Evolutionary conservation across 495 filamentous ascomycete species (phyloP), one percentile per base, ranked within the genome.

Genomic region (Lepraria neglecta): DNA sequence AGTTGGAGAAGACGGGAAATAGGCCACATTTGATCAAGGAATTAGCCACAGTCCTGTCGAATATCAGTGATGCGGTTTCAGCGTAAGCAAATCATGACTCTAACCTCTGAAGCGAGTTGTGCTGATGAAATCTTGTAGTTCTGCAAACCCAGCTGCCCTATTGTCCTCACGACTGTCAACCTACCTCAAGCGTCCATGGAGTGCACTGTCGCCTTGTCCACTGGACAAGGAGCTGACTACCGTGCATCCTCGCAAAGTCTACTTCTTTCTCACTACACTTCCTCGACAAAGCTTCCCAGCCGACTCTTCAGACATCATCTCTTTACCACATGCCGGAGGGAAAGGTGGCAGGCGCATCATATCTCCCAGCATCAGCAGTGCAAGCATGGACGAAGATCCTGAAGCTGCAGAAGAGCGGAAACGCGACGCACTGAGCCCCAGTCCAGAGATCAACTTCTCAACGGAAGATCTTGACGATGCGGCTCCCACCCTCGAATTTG

Each of bases 1-100:
- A 95, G 74, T 77, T 98, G 61, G 89, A 97, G 72, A 86, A 87
- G 71, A 94, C 95, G 10, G 89, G 88, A 38, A 98, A 98, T 75
- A 80, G 91, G 56, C 94, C 94, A 5, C 94, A 97, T 66, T 75
- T 96, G 27, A 89, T 97, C 54, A 97, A 96, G 73, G 95, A 97
- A 74, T 83, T 98, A 40, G 91, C 94, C 47, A 79, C 87, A 6
- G 80, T 95, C 27, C 80, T 98, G 58, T 80, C 88, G 63, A 80
- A 80, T 31, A 79, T 85, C 54, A 86, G 95, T 67, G 84, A 87
- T 62, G 88, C 87, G 65, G 90, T 98, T 65, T 87, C 94, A 76
- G 94, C 90, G 94, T 97, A 83, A 67, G 91, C 17, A 50, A 33
- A 10, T 27, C 35, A 9, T 30, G n/a, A 21, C 24, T 15, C 54